Base-by-base conservation (phyloP, 129 eudicot species). In the Flaveria trinervia region DNA sequence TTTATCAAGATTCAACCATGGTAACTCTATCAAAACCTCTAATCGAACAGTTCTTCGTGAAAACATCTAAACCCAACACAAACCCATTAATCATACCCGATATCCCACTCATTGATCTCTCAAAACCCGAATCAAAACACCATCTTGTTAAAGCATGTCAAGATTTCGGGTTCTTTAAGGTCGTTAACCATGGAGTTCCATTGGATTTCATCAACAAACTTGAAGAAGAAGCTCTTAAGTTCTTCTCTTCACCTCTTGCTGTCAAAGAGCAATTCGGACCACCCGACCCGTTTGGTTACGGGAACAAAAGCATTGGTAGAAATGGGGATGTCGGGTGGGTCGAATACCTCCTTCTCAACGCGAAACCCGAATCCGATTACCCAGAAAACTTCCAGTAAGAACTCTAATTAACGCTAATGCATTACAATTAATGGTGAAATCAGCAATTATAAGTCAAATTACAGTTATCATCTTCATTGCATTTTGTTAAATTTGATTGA, bases 281-380 rank as follows among this genome's bases (percentile, higher is more conserved):
- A 3, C 82, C 90, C 54, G 17, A 83, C 82, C 96, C 97, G 51
- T 92, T 89, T 79, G 96, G 96, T 3, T 92, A 89, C 70, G 97
- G 96, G 1, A 92, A 84, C 80, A 88, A 88, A 69, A 82, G 79
- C 43, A 92, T 92, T 79, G 97, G 97, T 12, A 51, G 41, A 36
- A 86, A 81, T 51, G 97, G 97, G 8, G 97, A 92, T 62, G 56
- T 88, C 15, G 97, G 97, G 17, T 89, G 93, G 96, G 88, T 92
- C 25, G 96, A 92, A 25, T 92, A 92, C 71, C 83, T 92, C 60
- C 97, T 92, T 50, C 75, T 92, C 14, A 82, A 85, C n/a, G 75
- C 92, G 1, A 86, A 83, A 67, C 74, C 81, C 55, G 86, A 77
- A 25, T 81, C 82, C 8, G 70, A 82, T 60, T 83, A 80, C 80